Conservation (phyloP, 1,284 basidiomycete species). For the Marasmius fiardii region DNA sequence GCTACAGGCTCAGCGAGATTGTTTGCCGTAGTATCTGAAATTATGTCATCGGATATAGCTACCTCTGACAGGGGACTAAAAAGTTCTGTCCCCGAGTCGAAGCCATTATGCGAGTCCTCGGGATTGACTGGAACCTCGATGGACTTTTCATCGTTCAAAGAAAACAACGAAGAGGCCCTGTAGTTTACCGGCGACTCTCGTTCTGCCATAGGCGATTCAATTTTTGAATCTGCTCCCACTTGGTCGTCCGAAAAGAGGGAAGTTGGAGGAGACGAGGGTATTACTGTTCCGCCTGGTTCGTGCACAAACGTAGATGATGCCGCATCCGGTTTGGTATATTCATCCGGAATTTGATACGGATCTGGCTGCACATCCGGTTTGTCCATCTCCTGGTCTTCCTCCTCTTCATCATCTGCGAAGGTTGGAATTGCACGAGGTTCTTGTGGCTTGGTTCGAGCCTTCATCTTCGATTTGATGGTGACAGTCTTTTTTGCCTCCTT, state of each 20-base stretch:
- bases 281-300: background rate
- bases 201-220: background rate
- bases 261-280: background rate
- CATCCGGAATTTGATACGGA: background rate
- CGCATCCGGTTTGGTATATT: background rate
- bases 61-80: background rate
- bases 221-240: background rate
- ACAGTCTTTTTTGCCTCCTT: background rate
- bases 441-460: background rate
- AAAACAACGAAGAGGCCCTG: background rate
- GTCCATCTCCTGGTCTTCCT: background rate
- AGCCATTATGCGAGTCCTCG: background rate
- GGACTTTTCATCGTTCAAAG: background rate
- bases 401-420: background rate
- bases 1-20: background rate
- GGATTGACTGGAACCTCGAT: background rate
- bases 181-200: background rate
- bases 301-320: too few relatives aligned
- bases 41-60: background rate
- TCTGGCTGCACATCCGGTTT: background rate
- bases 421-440: background rate
- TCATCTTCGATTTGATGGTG: constrained; percentile 1
- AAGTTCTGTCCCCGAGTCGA: background rate
- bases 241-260: background rate
- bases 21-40: background rate